Conservation (phyloP, 2,329 filamentous ascomycete species). For the Pyricularia sp. region DNA sequence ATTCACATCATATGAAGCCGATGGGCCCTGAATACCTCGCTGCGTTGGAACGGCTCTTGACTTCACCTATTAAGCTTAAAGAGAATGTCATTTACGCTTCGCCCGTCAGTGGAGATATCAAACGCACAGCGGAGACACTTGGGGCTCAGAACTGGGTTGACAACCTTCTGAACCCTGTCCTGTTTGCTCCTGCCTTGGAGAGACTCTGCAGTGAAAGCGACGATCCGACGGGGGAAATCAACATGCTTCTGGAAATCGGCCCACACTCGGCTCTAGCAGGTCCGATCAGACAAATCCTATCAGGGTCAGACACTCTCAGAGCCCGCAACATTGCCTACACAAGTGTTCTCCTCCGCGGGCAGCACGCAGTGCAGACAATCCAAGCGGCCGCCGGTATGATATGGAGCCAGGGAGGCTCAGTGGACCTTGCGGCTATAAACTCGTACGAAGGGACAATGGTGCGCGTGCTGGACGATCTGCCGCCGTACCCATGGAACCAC, state of each 20-base stretch:
- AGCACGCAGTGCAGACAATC: conserved; percentile 11
- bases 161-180: neutral
- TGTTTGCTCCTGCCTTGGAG: neutral
- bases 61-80: neutral
- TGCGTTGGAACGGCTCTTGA: neutral
- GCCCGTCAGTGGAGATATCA: neutral
- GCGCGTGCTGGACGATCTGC: conserved; percentile 28
- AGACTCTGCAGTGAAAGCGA: neutral
- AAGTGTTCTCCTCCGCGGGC: conserved; percentile 9
- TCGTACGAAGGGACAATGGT: neutral
- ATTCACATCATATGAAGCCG: neutral
- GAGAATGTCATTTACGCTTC: neutral
- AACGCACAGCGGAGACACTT: neutral
- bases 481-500: conserved; percentile 34
- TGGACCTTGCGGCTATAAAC: conserved; percentile 11
- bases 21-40: neutral
- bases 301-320: conserved; percentile 8
- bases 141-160: neutral
- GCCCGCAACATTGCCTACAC: conserved; percentile 6
- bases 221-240: neutral
- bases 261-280: conserved; percentile 16
- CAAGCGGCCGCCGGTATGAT: conserved; percentile 10
- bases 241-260: conserved; percentile 15
- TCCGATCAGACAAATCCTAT: conserved; percentile 11
- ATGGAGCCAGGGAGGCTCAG: conserved; percentile 4